A percentile compares a stretch with the other conserved stretches of the same genome.
These are phyloP conservation scores for Suillus spraguei DNA, from an alignment of 768 basidiomycete species.

Conservation along the genomic window DNA sequence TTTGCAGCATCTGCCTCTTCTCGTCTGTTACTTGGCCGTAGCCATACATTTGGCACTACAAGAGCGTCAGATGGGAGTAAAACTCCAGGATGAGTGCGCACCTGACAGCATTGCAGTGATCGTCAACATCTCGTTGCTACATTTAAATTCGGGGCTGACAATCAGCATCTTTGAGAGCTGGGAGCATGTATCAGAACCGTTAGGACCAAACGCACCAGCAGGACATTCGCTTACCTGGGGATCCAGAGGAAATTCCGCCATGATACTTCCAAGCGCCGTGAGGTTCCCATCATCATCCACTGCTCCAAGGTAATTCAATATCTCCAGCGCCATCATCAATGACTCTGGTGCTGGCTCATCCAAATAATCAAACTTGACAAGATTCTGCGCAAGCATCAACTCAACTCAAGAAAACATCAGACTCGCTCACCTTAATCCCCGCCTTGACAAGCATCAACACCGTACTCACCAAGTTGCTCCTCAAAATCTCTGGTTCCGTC, in stretches of 20 bases:
- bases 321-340: slow-evolving; percentile 93
- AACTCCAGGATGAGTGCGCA: slow-evolving; percentile 27
- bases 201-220: background rate
- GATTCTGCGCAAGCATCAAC: slow-evolving; percentile 47
- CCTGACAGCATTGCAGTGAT: slow-evolving; percentile 97
- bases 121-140: slow-evolving; percentile 93
- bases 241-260: slow-evolving; percentile 99
- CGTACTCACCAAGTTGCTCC: slow-evolving; percentile 91
- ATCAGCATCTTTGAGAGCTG: slow-evolving; percentile 91
- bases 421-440: slow-evolving; percentile 72
- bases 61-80: slow-evolving; percentile 2
- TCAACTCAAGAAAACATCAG: slow-evolving; percentile 2
- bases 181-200: slow-evolving; percentile 1
- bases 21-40: slow-evolving; percentile 84
- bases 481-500: slow-evolving; percentile 93
- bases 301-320: slow-evolving; percentile 90
- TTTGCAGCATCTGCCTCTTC: slow-evolving; percentile 95
- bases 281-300: slow-evolving; percentile 93
- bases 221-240: slow-evolving; percentile 65
- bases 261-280: slow-evolving; percentile 82
- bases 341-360: slow-evolving; percentile 96
- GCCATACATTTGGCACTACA: slow-evolving; percentile 85
- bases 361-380: slow-evolving; percentile 86
- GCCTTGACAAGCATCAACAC: slow-evolving; percentile 94
- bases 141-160: slow-evolving; percentile 91